phyloP scores from a whole-genome alignment of 805 yeast species.

The Scheffersomyces stipitis region DNA sequence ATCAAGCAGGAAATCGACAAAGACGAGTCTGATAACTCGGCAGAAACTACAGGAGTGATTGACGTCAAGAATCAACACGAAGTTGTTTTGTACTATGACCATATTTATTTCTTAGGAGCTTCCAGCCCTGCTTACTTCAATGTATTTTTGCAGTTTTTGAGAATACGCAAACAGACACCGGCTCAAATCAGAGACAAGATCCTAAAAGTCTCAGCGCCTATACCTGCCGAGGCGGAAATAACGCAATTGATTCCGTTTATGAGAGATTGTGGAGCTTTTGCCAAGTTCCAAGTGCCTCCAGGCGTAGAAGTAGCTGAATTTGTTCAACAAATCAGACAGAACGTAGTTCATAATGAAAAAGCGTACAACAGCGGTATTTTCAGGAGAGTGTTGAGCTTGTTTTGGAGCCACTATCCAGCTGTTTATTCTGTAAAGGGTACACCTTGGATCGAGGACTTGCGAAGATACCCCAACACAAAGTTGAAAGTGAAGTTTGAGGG shows the following conservation, averaged over 20 bases:
- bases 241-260: conserved; percentile 65
- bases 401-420: conserved; percentile 38
- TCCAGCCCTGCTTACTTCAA: no score
- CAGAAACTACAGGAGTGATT: conserved; percentile 41
- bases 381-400: conserved; percentile 6
- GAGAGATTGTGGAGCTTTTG: conserved; percentile 94
- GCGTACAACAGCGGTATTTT: conserved; percentile 8
- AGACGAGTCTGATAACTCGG: conserved; percentile 29
- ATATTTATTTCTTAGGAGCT: conserved; percentile 30
- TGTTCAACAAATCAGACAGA: conserved; percentile 50
- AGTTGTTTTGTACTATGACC: conserved; percentile 37
- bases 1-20: conserved; percentile 32
- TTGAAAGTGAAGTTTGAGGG: conserved; percentile 77
- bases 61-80: conserved; percentile 31
- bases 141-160: conserved; percentile 20
- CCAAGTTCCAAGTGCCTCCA: conserved; percentile 64
- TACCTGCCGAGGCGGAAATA: conserved; percentile 39
- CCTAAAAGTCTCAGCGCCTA: conserved; percentile 19
- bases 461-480: conserved; percentile 66
- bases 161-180: conserved; percentile 9
- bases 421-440: conserved; percentile 80
- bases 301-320: conserved; percentile 50
- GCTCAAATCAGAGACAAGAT: conserved; percentile 20
- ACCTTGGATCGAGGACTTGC: conserved; percentile 95
- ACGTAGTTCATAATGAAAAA: conserved; percentile 30